phyloP scores from a whole-genome alignment of 2,329 filamentous ascomycete genomes.

The Cladophialophora psammophila region DNA sequence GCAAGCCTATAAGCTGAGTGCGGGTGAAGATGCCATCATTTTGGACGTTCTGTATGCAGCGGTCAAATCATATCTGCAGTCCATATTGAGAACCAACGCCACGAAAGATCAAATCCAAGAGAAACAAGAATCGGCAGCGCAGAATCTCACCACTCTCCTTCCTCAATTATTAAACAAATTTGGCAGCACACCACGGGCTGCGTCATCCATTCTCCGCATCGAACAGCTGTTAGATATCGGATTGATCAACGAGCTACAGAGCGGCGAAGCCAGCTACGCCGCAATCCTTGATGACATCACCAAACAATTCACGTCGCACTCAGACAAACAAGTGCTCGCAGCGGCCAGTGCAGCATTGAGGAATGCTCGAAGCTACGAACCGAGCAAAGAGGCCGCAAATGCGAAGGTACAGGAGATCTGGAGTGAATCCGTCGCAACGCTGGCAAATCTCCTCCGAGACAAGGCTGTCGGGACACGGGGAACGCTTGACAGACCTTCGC shows the following conservation, averaged over 20 bases:
- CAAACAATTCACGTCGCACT: slow-evolving; percentile 92
- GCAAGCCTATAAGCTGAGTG: slow-evolving; percentile 73
- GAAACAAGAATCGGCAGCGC: slow-evolving; percentile 77
- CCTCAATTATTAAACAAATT: slow-evolving; percentile 91
- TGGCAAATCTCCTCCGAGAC: slow-evolving; percentile 74
- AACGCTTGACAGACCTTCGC: slow-evolving; percentile 68
- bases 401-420: slow-evolving; percentile 81
- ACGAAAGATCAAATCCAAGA: slow-evolving; percentile 69
- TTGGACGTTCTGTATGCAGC: slow-evolving; percentile 85
- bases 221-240: slow-evolving; percentile 87
- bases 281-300: slow-evolving; percentile 88
- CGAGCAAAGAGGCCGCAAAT: slow-evolving; percentile 85
- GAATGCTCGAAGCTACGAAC: slow-evolving; percentile 84
- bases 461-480: slow-evolving; percentile 76
- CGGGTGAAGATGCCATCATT: slow-evolving; percentile 81
- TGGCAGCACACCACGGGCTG: slow-evolving; percentile 85
- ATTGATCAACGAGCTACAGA: slow-evolving; percentile 85
- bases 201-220: slow-evolving; percentile 82
- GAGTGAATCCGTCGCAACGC: slow-evolving; percentile 79
- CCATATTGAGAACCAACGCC: slow-evolving; percentile 67
- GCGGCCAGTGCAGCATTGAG: slow-evolving; percentile 84
- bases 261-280: slow-evolving; percentile 81
- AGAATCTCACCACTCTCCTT: slow-evolving; percentile 78
- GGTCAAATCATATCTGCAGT: slow-evolving; percentile 75
- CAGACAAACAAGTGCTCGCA: slow-evolving; percentile 80